Evolutionary conservation across 441 rosid species (phyloP).

Genomic region (Mallotus japonicus): DNA sequence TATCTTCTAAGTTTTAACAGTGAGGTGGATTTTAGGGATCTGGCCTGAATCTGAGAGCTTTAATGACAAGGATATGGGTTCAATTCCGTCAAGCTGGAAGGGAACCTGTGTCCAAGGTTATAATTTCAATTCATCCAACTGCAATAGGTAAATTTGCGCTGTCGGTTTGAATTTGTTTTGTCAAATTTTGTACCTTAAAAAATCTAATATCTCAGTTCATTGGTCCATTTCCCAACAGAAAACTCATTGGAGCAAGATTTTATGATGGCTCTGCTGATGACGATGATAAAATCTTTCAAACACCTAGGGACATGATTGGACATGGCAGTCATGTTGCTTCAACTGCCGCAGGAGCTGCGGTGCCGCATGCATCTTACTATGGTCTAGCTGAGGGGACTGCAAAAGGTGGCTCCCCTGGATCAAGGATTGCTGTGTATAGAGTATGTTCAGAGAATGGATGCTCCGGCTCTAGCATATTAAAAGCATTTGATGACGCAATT

Average conservation of each 20-base stretch:
- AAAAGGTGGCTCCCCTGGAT: slow-evolving; percentile 38
- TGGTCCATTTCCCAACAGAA: slow-evolving; percentile 22
- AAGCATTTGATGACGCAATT: slow-evolving; percentile 51
- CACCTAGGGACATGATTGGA: slow-evolving; percentile 45
- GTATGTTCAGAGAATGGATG: slow-evolving; percentile 40
- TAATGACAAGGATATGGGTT: slow-evolving; percentile 33
- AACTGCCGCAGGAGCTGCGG: slow-evolving; percentile 38
- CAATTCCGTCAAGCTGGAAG: slow-evolving; percentile 44
- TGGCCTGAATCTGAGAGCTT: slow-evolving; percentile 60
- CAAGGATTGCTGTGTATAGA: slow-evolving; percentile 45
- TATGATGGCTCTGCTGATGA: slow-evolving; percentile 20
- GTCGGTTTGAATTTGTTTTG: neutral
- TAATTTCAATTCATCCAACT: slow-evolving; percentile 30
- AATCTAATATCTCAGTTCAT: neutral
- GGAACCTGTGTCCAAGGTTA: slow-evolving; percentile 39
- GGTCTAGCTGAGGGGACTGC: slow-evolving; percentile 42
- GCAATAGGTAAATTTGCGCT: slow-evolving; percentile 29
- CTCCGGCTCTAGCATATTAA: slow-evolving; percentile 32
- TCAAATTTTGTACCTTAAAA: neutral
- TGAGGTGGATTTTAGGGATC: slow-evolving; percentile 26
- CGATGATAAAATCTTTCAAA: slow-evolving; percentile 11
- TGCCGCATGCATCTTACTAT: slow-evolving; percentile 31
- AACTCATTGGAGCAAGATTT: slow-evolving; percentile 45
- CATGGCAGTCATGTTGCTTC: slow-evolving; percentile 50
- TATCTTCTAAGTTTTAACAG: neutral